Evolutionary conservation across 1,284 basidiomycete genomes (phyloP), one percentile per base, ranked within the genome.

Genomic region (Sporisorium reilianum): DNA sequence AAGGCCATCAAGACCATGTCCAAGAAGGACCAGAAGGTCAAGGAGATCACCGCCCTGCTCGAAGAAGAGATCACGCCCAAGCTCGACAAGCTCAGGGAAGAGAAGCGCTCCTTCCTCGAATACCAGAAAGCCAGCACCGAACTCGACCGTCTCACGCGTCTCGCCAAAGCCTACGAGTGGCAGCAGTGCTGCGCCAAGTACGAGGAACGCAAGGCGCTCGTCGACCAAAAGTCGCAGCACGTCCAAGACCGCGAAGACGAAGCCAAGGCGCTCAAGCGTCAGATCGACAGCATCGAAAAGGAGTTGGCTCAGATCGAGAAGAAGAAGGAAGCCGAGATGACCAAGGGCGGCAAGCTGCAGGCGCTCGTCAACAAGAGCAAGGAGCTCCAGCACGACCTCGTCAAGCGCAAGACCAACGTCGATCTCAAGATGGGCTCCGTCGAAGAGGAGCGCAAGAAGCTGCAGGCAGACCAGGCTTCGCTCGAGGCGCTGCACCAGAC

Each of bases 21-120:
- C 30, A 98, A 97, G 88, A 99, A 99, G 87, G 94, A 99, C 79
- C 97, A 95, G 86, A 92, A 93, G 79, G 93, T 99, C 23, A 91
- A 93, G 70, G 95, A 98, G 85, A 92, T 98, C 49, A 53, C 76
- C 28, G 67, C 79, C 18, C 54, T 84, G 18, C 75, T 98, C 23
- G 86, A 87, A 1, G 95, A 98, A 84, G 97, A 99, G 85, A 97
- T 99, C 82, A 92, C 90, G 0, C 96, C 96, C 0, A 98, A 97
- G 85, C 88, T 99, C 46, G 92, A 97, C 83, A 94, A 91, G 77
- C 90, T 98, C 1, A 90, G 96, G 7, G 88, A 89, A 28, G 95
- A 99, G 86, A 98, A 98, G 85, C 89, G 93, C 36, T 90, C 92
- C 11, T 98, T 91, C 84, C 88, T 99, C 40, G 91, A 92, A 72